Conservation (phyloP, 1,139 yeast genomes). For the Protomyces lactucae-debilis region DNA sequence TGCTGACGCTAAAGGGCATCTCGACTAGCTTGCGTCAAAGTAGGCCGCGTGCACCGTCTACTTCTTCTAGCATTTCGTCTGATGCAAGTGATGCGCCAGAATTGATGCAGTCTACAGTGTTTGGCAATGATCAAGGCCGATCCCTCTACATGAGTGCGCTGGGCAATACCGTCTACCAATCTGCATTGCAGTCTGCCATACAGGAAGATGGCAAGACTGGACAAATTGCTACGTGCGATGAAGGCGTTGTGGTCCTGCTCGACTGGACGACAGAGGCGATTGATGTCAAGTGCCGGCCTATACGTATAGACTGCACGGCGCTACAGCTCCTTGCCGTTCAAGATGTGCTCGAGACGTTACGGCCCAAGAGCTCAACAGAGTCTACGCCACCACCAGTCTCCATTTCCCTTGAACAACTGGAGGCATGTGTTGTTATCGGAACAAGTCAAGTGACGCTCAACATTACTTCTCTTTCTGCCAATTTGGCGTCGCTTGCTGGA, state of each 20-base stretch:
- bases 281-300: neutral
- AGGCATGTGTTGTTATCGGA: neutral
- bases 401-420: neutral
- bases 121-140: slow-evolving; percentile 1
- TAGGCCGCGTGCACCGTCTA: neutral
- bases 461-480: neutral
- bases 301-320: neutral
- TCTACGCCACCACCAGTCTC: neutral
- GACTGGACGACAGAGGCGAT: neutral
- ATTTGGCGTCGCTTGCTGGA: neutral
- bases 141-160: slow-evolving; percentile 20
- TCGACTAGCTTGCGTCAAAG: neutral
- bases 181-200: neutral
- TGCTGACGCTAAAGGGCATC: neutral
- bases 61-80: neutral
- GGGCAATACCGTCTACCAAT: neutral
- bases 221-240: neutral
- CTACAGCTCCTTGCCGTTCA: neutral
- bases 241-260: neutral
- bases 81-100: slow-evolving; percentile 1
- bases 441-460: neutral
- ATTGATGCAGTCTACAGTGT: slow-evolving; percentile 16
- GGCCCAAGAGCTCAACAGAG: neutral
- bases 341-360: neutral
- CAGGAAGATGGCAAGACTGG: neutral